Conservation (phyloP, 2,329 filamentous ascomycete species). For the Aspergillus sp. region DNA sequence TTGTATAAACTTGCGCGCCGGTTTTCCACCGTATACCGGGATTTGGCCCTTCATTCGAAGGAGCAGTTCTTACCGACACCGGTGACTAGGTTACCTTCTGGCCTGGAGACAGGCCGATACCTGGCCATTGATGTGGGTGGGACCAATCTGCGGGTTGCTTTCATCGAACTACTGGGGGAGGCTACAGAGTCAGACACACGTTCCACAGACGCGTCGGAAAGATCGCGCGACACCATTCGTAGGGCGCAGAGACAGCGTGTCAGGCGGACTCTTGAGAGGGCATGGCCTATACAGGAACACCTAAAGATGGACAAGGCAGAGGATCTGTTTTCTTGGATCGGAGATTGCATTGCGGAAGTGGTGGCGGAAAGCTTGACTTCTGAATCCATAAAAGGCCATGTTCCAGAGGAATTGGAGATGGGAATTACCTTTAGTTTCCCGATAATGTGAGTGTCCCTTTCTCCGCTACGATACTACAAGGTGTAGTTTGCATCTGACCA, state of each 20-base stretch:
- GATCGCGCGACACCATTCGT: constrained; percentile 46
- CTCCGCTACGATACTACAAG: neutral
- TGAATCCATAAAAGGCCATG: constrained; percentile 40
- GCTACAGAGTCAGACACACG: constrained; percentile 39
- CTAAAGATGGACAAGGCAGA: constrained; percentile 68
- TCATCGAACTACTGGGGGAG: constrained; percentile 56
- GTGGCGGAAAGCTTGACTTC: constrained; percentile 57
- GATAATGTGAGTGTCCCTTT: constrained; percentile 45
- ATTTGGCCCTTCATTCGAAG: constrained; percentile 48
- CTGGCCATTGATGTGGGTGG: constrained; percentile 60
- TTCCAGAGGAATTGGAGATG: constrained; percentile 51
- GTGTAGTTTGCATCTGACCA: constrained; percentile 1
- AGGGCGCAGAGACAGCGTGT: constrained; percentile 52
- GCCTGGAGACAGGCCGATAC: constrained; percentile 57
- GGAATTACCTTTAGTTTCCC: constrained; percentile 55
- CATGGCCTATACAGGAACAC: constrained; percentile 58
- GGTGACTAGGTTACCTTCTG: constrained; percentile 50
- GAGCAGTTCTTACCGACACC: constrained; percentile 52
- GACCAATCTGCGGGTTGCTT: constrained; percentile 58
- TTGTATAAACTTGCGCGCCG: constrained; percentile 50
- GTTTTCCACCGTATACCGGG: constrained; percentile 48
- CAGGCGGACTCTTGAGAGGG: constrained; percentile 50
- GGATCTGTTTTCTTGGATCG: constrained; percentile 79
- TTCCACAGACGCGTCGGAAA: constrained; percentile 36
- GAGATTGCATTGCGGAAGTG: constrained; percentile 72